Evolutionary conservation across 768 basidiomycete genomes (phyloP).

Genomic region (Tulasnella sp.): DNA sequence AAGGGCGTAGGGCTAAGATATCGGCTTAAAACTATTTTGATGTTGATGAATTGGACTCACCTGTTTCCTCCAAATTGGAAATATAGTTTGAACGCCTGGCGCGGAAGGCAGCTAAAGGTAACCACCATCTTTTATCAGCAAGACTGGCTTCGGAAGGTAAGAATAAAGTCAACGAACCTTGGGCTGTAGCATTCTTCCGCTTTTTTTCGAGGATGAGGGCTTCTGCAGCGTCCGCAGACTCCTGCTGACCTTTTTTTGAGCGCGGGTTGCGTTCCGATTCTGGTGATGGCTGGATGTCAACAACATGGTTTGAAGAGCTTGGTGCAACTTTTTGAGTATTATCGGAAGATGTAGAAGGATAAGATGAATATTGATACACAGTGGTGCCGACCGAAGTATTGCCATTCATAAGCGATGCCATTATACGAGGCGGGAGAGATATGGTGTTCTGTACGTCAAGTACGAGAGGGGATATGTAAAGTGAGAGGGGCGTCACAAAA

Average conservation of each 20-base stretch:
- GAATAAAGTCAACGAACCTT: constrained; percentile 56
- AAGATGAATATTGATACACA: background rate
- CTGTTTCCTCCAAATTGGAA: constrained; percentile 73
- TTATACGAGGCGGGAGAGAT: background rate
- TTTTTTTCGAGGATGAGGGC: constrained; percentile 8
- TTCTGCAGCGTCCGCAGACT: too few species aligned
- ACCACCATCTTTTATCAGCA: constrained; percentile 2
- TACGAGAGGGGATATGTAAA: background rate
- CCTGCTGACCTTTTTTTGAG: too few species aligned
- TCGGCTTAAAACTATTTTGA: constrained; percentile 11
- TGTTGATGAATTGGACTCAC: constrained; percentile 26
- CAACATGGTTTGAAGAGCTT: background rate
- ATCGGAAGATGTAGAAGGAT: too few species aligned
- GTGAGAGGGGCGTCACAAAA: constrained; percentile 1
- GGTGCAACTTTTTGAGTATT: too few species aligned
- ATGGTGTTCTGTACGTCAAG: background rate
- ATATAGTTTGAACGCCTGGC: constrained; percentile 64
- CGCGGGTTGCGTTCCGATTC: too few species aligned
- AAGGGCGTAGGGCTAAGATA: constrained; percentile 12
- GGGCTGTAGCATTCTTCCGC: constrained; percentile 78
- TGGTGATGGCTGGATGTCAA: too few species aligned
- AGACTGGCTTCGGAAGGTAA: constrained; percentile 22
- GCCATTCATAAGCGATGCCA: background rate
- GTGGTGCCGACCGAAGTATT: constrained; percentile 6
- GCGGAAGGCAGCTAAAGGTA: constrained; percentile 14